Evolutionary conservation across 352 stramenopile genomes (phyloP), one percentile per base, ranked within the genome.

Genomic region (Phytophthora vignae): DNA sequence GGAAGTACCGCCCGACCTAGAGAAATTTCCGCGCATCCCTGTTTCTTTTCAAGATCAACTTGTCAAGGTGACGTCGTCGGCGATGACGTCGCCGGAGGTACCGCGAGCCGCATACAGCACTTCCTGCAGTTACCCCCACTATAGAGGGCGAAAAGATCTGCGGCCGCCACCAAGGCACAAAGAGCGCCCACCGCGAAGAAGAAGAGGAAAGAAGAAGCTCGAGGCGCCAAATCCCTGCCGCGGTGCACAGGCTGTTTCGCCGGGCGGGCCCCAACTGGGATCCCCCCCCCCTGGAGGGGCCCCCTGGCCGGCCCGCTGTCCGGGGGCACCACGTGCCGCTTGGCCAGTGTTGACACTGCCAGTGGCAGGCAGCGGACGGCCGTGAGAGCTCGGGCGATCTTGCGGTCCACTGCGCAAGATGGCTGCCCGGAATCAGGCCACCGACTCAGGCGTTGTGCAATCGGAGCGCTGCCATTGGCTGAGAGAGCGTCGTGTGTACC

Each of bases 31-130:
- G 36, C 36, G 36, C 36, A 15, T 42, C 36, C 36, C 36, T 49
- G 14, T 33, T 25, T 50, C 19, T 12, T 27, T 46, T 60, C 52
- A 62, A 69, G 63, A 69, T 69, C 31, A 59, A 55, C 33, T 52
- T 33, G 29, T 33, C 29, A 33, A 42, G 19, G 33, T 60, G 55
- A 71, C 56, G 60, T 44, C 44, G 25, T 29, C 29, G 29, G 40
- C 0, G 40, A 54, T 63, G 19, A 31, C 17, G 25, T 31, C 29
- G 36, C 33, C 22, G 22, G 15, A 38, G 25, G 46, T 57, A 70
- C 55, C 44, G 44, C 22, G 44, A 0, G 7, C 44, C 3, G 15
- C 63, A 64, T 33, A 22, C 57, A 64, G 21, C 53, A 25, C 11
- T 49, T 44, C 21, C 15, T 9, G 10, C 36, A 42, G 11, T 15